phyloP scores from a whole-genome alignment of 2,329 filamentous ascomycete species.

The Alternaria burnsii region DNA sequence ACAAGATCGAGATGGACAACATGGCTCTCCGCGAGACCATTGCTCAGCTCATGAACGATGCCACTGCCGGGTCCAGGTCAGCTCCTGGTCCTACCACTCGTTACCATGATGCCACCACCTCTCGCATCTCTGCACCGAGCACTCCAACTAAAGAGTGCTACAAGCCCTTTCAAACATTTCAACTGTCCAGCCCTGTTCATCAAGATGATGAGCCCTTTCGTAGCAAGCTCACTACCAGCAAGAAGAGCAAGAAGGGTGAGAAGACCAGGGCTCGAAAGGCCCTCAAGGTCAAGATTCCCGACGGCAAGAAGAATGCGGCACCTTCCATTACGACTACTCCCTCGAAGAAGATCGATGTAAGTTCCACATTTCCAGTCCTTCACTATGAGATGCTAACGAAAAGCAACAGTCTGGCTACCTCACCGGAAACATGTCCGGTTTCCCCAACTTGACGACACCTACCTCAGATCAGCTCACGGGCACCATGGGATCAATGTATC shows the following conservation, averaged over 20 bases:
- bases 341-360: slow-evolving; percentile 12
- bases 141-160: not conserved
- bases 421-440: not conserved
- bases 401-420: not conserved
- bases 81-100: not conserved
- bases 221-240: not conserved
- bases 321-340: slow-evolving; percentile 14
- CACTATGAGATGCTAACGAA: not conserved
- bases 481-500: not conserved
- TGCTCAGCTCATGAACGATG: not conserved
- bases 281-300: slow-evolving; percentile 21
- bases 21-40: slow-evolving; percentile 41
- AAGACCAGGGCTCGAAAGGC: slow-evolving; percentile 18
- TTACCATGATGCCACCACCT: not conserved
- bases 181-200: not conserved
- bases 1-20: slow-evolving; percentile 87
- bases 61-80: not conserved
- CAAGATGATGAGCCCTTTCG: not conserved
- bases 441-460: not conserved
- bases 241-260: not conserved
- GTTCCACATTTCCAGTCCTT: not conserved
- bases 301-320: not conserved
- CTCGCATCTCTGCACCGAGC: slow-evolving; percentile 1
- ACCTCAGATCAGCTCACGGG: not conserved
- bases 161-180: not conserved